A percentile compares a stretch with the other conserved stretches of the same genome.
Conservation (phyloP, 2,329 filamentous ascomycete genomes). For the Nemania diffusa region DNA sequence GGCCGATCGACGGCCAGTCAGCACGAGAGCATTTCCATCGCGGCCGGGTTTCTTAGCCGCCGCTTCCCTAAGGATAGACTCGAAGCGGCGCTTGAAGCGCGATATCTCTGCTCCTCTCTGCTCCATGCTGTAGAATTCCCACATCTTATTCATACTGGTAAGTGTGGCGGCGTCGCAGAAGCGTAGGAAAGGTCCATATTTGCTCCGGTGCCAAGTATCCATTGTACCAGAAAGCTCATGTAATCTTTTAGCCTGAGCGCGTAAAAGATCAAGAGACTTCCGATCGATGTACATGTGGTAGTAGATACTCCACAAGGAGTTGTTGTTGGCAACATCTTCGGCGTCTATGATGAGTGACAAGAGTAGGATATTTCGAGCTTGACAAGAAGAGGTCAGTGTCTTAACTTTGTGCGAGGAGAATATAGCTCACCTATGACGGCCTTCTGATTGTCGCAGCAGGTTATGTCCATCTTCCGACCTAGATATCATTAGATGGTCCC, state of each 20-base stretch:
- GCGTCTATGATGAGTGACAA: constrained; percentile 61
- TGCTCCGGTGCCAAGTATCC: constrained; percentile 56
- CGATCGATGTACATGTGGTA: constrained; percentile 62
- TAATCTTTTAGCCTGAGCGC: constrained; percentile 57
- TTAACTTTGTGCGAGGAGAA: not conserved
- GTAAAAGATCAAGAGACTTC: constrained; percentile 51
- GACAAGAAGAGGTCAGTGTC: constrained; percentile 2
- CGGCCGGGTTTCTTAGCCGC: not conserved
- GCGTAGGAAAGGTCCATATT: constrained; percentile 57
- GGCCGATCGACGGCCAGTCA: constrained; percentile 48
- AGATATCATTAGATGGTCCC: constrained; percentile 37
- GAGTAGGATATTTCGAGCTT: constrained; percentile 64
- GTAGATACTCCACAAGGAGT: constrained; percentile 63
- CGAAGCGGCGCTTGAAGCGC: constrained; percentile 21
- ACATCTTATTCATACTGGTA: constrained; percentile 53
- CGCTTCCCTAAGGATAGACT: constrained; percentile 13
- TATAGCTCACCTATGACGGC: constrained; percentile 59
- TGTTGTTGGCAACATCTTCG: constrained; percentile 37
- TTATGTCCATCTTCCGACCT: constrained; percentile 61
- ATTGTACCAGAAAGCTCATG: constrained; percentile 51
- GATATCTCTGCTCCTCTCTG: constrained; percentile 2
- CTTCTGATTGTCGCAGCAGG: constrained; percentile 64
- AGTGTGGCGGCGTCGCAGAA: constrained; percentile 63
- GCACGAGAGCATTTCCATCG: not conserved
- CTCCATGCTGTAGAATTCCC: constrained; percentile 49